phyloP scores from a whole-genome alignment of 164 flowering plant genomes.

The Saururus chinensis region DNA sequence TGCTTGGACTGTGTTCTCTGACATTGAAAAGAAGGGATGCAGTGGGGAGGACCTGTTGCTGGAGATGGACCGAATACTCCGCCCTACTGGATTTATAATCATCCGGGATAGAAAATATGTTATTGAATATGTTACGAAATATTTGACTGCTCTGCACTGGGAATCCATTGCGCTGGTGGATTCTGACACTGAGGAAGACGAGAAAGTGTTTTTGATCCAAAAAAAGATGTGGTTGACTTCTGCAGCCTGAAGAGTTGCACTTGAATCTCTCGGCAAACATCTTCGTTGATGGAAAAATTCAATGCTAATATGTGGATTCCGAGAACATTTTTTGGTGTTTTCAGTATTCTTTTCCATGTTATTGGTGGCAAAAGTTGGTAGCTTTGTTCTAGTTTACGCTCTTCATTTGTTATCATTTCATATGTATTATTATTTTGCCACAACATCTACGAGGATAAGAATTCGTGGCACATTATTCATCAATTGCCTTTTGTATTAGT shows the following conservation, averaged over 20 bases:
- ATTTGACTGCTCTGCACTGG: conserved; percentile 66
- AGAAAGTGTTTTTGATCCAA: conserved; percentile 38
- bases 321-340: neutral
- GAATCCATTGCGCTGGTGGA: conserved; percentile 41
- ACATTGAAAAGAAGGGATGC: conserved; percentile 64
- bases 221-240: conserved; percentile 56
- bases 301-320: neutral
- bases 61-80: conserved; percentile 74
- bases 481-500: no score
- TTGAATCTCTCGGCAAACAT: neutral
- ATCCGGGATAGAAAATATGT: conserved; percentile 47
- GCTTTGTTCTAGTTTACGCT: no score
- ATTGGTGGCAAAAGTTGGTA: no score
- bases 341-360: neutral
- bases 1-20: conserved; percentile 68
- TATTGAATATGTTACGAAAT: conserved; percentile 57
- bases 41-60: conserved; percentile 61
- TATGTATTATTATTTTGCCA: no score
- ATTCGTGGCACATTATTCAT: no score
- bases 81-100: conserved; percentile 75
- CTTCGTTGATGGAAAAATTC: neutral
- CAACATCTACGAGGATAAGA: no score
- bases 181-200: conserved; percentile 40
- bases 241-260: neutral
- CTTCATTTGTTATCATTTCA: no score